phyloP scores from a whole-genome alignment of 129 eudicot species.

The Tanacetum coccineum region DNA sequence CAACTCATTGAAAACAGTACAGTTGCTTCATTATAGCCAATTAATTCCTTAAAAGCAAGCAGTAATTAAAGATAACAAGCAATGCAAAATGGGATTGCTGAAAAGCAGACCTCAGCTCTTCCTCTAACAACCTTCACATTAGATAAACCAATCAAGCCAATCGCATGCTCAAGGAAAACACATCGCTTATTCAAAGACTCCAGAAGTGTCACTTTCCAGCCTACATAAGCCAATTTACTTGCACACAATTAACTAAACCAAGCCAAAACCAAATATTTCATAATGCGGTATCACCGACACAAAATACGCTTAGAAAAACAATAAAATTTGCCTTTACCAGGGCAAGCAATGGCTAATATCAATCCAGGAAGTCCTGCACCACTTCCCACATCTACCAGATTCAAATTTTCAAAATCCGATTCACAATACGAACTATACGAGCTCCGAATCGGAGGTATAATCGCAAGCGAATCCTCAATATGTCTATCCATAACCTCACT shows the following conservation, averaged over 20 bases:
- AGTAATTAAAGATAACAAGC: neutral
- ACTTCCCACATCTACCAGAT: constrained; percentile 83
- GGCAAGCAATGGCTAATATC: constrained; percentile 86
- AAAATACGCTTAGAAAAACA: neutral
- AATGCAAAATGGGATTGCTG: constrained; percentile 5
- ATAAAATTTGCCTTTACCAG: constrained; percentile 42
- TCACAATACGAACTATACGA: constrained; percentile 48
- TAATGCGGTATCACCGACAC: neutral
- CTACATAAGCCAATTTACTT: constrained; percentile 33
- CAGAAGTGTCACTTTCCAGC: constrained; percentile 76
- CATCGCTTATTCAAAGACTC: constrained; percentile 87
- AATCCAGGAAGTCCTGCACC: constrained; percentile 97
- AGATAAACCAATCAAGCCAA: constrained; percentile 60
- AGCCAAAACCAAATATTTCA: neutral
- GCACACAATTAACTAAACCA: too few species aligned
- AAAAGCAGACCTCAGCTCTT: constrained; percentile 78
- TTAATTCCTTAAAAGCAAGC: neutral
- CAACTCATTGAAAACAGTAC: neutral
- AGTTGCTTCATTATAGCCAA: constrained; percentile 13
- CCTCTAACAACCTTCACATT: constrained; percentile 75
- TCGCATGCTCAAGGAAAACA: constrained; percentile 66
- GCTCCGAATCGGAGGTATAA: constrained; percentile 54
- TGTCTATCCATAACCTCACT: constrained; percentile 88
- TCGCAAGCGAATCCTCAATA: constrained; percentile 79
- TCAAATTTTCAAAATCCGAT: constrained; percentile 40